Conservation (phyloP, 2,329 filamentous ascomycete genomes). For the Diaporthe citriasiana region DNA sequence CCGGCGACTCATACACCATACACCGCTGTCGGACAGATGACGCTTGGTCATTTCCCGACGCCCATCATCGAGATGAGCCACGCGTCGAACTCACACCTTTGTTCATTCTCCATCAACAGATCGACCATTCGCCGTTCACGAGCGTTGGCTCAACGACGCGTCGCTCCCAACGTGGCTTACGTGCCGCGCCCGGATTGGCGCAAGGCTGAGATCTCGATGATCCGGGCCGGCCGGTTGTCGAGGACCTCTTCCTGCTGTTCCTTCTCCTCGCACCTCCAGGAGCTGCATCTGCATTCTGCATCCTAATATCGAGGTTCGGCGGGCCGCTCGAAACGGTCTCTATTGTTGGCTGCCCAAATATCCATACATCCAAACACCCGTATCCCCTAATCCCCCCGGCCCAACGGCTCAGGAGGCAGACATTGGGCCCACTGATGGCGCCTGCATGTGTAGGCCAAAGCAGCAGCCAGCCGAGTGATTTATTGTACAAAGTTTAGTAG, state of each 20-base stretch:
- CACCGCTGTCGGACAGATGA: conserved; percentile 1
- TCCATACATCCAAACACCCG: background rate
- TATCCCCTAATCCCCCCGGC: background rate
- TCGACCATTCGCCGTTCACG: background rate
- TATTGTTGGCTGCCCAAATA: conserved; percentile 1
- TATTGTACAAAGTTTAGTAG: conserved; percentile 6
- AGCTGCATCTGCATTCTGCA: background rate
- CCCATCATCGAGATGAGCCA: conserved; percentile 11
- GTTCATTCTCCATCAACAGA: conserved; percentile 1
- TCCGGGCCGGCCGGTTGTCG: background rate
- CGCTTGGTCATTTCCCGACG: conserved; percentile 6
- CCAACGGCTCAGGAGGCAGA: conserved; percentile 1
- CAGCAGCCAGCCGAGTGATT: conserved; percentile 11
- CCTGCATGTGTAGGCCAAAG: conserved; percentile 11
- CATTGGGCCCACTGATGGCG: conserved; percentile 1
- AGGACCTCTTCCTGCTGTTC: background rate
- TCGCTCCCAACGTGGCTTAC: conserved; percentile 11
- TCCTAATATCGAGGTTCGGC: conserved; percentile 22
- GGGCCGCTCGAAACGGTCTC: conserved; percentile 20
- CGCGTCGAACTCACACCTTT: background rate
- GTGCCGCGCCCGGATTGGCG: conserved; percentile 30
- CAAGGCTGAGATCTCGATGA: conserved; percentile 18
- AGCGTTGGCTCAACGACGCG: conserved; percentile 29
- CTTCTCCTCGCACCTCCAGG: background rate
- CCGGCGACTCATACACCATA: background rate